Percentiles rank a stretch among this genome's conserved stretches.
phyloP scores from a whole-genome alignment of 2,329 filamentous ascomycete genomes.

The Cordyceps fumosorosea region DNA sequence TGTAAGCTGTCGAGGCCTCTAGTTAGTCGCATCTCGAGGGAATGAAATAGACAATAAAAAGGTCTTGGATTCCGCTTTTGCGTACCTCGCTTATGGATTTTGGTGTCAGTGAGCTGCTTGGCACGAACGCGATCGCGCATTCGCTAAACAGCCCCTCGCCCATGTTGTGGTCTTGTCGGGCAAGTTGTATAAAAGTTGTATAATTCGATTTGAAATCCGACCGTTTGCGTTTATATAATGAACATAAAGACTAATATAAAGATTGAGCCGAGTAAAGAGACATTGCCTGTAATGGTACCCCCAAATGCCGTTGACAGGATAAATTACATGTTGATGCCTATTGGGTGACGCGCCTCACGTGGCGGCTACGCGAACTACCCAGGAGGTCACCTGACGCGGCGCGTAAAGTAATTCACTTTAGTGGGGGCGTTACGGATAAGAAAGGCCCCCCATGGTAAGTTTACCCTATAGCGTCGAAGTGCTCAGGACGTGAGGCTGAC shows the following conservation, averaged over 20 bases:
- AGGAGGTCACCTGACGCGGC: slow-evolving; percentile 29
- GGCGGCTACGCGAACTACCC: slow-evolving; percentile 29
- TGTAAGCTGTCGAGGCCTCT: slow-evolving; percentile 26
- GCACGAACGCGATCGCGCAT: slow-evolving; percentile 40
- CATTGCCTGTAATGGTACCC: slow-evolving; percentile 4
- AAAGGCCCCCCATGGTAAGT: too few relatives aligned
- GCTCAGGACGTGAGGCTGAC: neutral
- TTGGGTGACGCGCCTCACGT: slow-evolving; percentile 8
- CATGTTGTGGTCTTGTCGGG: slow-evolving; percentile 20
- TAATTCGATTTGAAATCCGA: neutral
- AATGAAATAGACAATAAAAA: neutral
- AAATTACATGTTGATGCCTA: slow-evolving; percentile 11
- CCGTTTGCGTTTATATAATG: neutral
- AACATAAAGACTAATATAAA: neutral
- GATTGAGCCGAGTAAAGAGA: neutral
- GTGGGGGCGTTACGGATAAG: too few relatives aligned
- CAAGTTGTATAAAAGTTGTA: neutral
- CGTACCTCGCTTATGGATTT: slow-evolving; percentile 36
- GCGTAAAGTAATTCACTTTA: neutral
- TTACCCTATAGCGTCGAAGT: too few relatives aligned
- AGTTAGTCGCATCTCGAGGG: neutral
- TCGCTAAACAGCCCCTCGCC: slow-evolving; percentile 32
- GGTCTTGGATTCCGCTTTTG: neutral
- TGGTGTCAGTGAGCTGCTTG: slow-evolving; percentile 33
- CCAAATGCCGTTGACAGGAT: neutral